phyloP scores from a whole-genome alignment of 805 yeast genomes.

The Myxozyma neglecta region DNA sequence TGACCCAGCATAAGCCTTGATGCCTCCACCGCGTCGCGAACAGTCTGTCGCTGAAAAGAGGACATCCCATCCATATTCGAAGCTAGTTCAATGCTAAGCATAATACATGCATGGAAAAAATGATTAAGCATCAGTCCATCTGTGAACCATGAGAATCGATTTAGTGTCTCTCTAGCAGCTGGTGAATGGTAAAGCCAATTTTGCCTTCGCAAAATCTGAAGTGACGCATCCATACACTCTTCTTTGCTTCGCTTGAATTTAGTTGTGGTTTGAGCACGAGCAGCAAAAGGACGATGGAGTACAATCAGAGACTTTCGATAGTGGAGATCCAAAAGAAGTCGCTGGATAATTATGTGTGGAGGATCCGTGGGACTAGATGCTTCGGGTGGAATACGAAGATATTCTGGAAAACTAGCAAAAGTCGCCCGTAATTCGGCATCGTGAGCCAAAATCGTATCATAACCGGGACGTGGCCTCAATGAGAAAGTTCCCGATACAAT shows the following conservation, averaged over 20 bases:
- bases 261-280: constrained; percentile 15
- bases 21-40: constrained; percentile 23
- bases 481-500: constrained; percentile 26
- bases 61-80: constrained; percentile 23
- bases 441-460: constrained; percentile 31
- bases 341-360: constrained; percentile 36
- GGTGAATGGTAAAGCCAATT: constrained; percentile 30
- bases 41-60: constrained; percentile 17
- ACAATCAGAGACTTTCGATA: constrained; percentile 37
- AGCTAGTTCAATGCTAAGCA: constrained; percentile 28
- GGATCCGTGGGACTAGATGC: constrained; percentile 31
- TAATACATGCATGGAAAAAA: constrained; percentile 30
- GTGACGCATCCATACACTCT: constrained; percentile 30
- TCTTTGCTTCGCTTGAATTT: constrained; percentile 26
- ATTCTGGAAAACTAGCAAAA: constrained; percentile 34
- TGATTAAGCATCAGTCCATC: constrained; percentile 28
- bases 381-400: constrained; percentile 31
- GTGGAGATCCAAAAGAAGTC: constrained; percentile 37
- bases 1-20: constrained; percentile 17
- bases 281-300: constrained; percentile 36
- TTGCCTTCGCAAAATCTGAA: constrained; percentile 27
- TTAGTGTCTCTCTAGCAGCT: constrained; percentile 15
- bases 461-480: constrained; percentile 27
- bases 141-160: constrained; percentile 23
- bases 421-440: constrained; percentile 35